A percentile compares a stretch with the other conserved stretches of the same genome.
Conservation (phyloP, 1,284 basidiomycete species). For the Trichosporon coremiiforme region DNA sequence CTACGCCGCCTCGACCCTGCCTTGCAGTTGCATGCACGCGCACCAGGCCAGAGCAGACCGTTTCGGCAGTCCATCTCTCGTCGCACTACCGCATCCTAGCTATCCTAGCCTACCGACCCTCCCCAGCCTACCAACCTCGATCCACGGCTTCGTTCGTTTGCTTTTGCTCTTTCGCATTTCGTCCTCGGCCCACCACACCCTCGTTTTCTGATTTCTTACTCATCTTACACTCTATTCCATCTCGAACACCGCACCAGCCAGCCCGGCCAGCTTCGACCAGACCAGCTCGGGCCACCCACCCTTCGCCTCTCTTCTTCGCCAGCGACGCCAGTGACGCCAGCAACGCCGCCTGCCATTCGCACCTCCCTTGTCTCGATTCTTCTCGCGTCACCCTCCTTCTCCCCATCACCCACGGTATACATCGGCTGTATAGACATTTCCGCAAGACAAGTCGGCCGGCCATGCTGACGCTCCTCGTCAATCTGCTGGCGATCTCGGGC, state of each 20-base stretch:
- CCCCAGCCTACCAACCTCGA: background rate
- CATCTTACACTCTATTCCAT: too few relatives aligned
- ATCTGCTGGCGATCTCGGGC: slow-evolving; percentile 1
- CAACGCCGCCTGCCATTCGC: background rate
- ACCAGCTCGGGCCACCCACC: background rate
- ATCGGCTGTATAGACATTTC: background rate
- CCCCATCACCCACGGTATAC: background rate
- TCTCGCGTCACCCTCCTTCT: background rate
- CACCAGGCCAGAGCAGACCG: background rate
- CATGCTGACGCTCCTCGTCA: slow-evolving; percentile 9
- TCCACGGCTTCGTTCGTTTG: background rate
- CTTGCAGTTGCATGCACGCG: background rate
- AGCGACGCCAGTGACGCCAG: background rate
- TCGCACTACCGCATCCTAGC: background rate
- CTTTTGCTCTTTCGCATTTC: background rate
- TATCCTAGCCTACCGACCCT: too few relatives aligned
- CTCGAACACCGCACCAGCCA: background rate
- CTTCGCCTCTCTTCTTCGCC: background rate
- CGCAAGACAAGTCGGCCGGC: background rate
- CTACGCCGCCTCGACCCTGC: background rate
- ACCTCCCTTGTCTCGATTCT: background rate
- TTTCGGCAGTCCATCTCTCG: background rate
- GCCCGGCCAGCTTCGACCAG: background rate
- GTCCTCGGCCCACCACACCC: background rate
- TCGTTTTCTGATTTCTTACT: background rate